Conservation (phyloP, 805 yeast genomes). For the Candida berthetii region DNA sequence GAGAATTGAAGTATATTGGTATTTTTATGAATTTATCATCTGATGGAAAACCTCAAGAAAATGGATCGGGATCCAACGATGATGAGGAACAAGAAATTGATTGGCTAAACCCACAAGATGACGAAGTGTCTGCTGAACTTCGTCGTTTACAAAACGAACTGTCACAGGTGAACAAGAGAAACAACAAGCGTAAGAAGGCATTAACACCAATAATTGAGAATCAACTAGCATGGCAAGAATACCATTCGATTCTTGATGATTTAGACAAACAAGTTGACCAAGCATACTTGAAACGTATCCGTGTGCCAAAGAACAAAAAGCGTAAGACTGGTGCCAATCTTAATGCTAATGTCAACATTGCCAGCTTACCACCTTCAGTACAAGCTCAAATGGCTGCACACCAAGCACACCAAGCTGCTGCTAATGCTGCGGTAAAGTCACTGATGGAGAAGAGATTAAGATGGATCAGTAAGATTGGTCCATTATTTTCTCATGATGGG, state of each 20-base stretch:
- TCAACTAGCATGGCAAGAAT: slow-evolving; percentile 93
- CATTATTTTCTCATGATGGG: slow-evolving; percentile 55
- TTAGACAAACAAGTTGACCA: slow-evolving; percentile 96
- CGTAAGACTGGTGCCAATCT: slow-evolving; percentile 21
- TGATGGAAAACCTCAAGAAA: slow-evolving; percentile 19
- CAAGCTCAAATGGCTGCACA: slow-evolving; percentile 22
- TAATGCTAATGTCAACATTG: slow-evolving; percentile 6
- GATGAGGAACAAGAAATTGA: slow-evolving; percentile 28
- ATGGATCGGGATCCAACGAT: slow-evolving; percentile 13
- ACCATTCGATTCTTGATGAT: slow-evolving; percentile 82
- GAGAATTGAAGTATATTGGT: slow-evolving; percentile 88
- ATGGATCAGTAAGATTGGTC: slow-evolving; percentile 90
- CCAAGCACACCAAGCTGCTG: slow-evolving; percentile 56
- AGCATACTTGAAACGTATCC: slow-evolving; percentile 76
- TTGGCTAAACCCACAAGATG: slow-evolving; percentile 88
- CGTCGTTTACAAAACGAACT: slow-evolving; percentile 67
- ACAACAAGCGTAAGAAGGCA: slow-evolving; percentile 59
- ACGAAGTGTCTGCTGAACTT: slow-evolving; percentile 84
- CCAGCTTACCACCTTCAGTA: slow-evolving; percentile 25
- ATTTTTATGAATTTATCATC: slow-evolving; percentile 58
- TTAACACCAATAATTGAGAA: slow-evolving; percentile 74
- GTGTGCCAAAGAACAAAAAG: slow-evolving; percentile 54
- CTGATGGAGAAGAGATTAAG: slow-evolving; percentile 78
- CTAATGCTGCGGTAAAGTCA: slow-evolving; percentile 72
- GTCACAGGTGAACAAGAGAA: slow-evolving; percentile 51